Base-by-base conservation (phyloP, 352 stramenopile genomes). In the Phytopythium montanum region DNA sequence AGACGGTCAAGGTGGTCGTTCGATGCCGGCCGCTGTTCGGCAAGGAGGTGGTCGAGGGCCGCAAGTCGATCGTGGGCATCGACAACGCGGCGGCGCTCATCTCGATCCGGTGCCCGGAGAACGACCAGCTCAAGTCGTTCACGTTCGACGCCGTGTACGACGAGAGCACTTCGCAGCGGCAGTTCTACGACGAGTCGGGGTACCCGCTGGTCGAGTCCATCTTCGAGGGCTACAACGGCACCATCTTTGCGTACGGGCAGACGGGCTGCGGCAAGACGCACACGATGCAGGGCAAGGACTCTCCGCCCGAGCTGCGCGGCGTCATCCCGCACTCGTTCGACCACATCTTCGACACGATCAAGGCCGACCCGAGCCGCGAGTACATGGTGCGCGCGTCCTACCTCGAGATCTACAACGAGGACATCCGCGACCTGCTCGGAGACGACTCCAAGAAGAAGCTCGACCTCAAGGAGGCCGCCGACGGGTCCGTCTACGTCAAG, bases 131-230 rank as follows among this genome's bases (percentile, higher is more conserved):
- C 64, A 96, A 96, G 66, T 79, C 81, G 14, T 97, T 97, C 72
- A 94, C 86, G 21, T 97, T 97, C 59, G 90, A 97, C 65, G 87
- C 81, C 23, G 88, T 95, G n/a, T 97, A 95, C 53, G 90, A 95
- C 50, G 85, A 95, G 66, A 86, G 62, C 56, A 94, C 78, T 18
- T 91, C 85, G 18, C 81, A 94, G 61, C 80, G 79, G 7, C 81
- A 91, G 73, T 92, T 94, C 72, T 94, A 94, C 69, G 83, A 94
- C 54, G 86, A 95, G 52, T 87, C 86, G 7, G 87, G 75, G 21
- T 94, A 91, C 60, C 86, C 86, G 21, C 72, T 97, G 13, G 85
- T 97, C 6, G 90, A 97, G 56, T 96, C 85, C 62, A 91, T 96
- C 53, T 91, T 97, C 50, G 81, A 94, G 52, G 90, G 90, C 41